Evolutionary conservation across 495 filamentous ascomycete species (phyloP), one percentile per base, ranked within the genome.

Genomic region (Penicillium crystallinum): DNA sequence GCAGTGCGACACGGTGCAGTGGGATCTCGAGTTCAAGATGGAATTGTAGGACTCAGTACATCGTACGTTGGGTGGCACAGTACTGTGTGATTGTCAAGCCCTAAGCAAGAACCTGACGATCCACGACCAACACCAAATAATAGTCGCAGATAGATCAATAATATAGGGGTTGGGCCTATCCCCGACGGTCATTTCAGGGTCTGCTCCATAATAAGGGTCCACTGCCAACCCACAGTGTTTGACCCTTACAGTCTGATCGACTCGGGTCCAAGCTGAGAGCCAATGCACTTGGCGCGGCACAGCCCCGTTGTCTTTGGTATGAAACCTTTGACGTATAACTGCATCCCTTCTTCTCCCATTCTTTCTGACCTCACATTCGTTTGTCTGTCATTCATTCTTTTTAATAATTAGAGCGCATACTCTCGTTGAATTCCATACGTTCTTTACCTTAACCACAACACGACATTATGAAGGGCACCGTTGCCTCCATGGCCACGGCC

Each of bases 401-500:
- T 36, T 40, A 52, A 30, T 14, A 36, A 11, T 11, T n/a, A 44
- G 33, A 17, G 46, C 46, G 19, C 17, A 19, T 47, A 55, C 59
- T 49, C 56, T 63, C 54, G 43, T 46, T 54, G 19, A 31, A 34
- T 50, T 17, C 35, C 37, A 55, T 49, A 53, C 50, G 49, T 52
- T 47, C 50, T 33, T 36, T 50, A 33, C 37, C 17, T 52, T 14
- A 44, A 50, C n/a, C 34, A 8, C 15, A 36, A 36, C 14, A 12
- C 18, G 43, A 44, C 62, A 81, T 53, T 21, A 86, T 86, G 84
- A 83, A 81, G 70, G 72, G 74, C 49, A 66, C 72, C 39, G 61
- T 76, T 43, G 63, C 76, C 48, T 80, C 80, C 56, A 60, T 87
- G 63, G 82, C 79, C 56, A 75, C 77, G 52, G 72, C 77, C 52